Evolutionary conservation across 140 eudicot genomes (phyloP).

Genomic region (Senecio squalidus): DNA sequence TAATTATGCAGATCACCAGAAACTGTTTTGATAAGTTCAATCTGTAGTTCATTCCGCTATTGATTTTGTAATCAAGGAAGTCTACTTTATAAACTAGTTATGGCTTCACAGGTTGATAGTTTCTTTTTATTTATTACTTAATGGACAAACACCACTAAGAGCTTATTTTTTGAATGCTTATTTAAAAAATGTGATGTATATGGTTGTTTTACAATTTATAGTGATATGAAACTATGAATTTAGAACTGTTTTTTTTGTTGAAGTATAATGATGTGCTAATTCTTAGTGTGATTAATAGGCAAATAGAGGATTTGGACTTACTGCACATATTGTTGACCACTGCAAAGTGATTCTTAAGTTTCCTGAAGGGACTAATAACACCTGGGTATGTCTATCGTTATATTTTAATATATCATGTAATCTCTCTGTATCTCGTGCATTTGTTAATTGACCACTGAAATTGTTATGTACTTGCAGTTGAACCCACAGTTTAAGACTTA

Average conservation of each 20-base stretch:
- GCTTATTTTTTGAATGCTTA: too few relatives aligned
- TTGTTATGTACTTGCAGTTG: constrained; percentile 39
- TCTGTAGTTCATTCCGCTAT: too few relatives aligned
- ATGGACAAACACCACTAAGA: background rate
- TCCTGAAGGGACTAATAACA: constrained; percentile 90
- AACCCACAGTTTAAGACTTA: constrained; percentile 75
- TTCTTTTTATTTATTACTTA: too few relatives aligned
- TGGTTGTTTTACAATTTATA: background rate
- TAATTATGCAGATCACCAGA: too few relatives aligned
- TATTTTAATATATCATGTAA: background rate
- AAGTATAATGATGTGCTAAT: constrained; percentile 1
- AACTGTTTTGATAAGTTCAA: too few relatives aligned
- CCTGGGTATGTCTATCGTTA: constrained; percentile 56
- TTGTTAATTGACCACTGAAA: background rate
- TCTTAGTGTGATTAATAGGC: constrained; percentile 45
- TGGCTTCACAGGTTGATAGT: too few relatives aligned
- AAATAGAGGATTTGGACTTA: constrained; percentile 94
- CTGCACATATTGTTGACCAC: constrained; percentile 86
- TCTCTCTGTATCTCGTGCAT: background rate
- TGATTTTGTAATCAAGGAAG: too few relatives aligned
- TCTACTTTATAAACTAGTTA: too few relatives aligned
- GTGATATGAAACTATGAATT: too few relatives aligned
- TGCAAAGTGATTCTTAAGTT: constrained; percentile 89
- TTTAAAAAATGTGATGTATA: background rate
- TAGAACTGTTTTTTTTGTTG: too few relatives aligned